Conservation (phyloP, 1,284 basidiomycete genomes). For the Trichosporon ovoides region DNA sequence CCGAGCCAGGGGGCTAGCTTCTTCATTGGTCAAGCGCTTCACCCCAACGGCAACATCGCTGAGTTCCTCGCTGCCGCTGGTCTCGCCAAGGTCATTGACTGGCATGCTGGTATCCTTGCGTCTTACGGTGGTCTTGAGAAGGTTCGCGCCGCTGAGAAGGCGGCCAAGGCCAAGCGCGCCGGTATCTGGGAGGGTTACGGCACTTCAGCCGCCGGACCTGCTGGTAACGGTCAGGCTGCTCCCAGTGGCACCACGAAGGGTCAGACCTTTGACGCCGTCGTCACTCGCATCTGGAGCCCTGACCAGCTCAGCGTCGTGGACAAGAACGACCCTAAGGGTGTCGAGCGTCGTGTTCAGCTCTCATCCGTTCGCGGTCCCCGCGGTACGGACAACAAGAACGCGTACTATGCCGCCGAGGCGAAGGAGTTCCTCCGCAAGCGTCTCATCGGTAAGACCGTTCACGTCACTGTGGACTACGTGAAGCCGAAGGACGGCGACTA, state of each 20-base stretch:
- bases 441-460: constrained; percentile 84
- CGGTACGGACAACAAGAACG: constrained; percentile 78
- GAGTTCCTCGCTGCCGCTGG: constrained; percentile 80
- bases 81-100: constrained; percentile 87
- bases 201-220: constrained; percentile 46
- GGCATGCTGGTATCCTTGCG: constrained; percentile 94
- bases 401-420: constrained; percentile 84
- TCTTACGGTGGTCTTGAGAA: constrained; percentile 74
- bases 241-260: constrained; percentile 48
- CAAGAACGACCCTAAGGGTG: constrained; percentile 57
- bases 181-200: constrained; percentile 68
- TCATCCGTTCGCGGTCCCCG: constrained; percentile 85
- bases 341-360: constrained; percentile 79
- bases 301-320: constrained; percentile 82
- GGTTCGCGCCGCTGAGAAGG: constrained; percentile 74
- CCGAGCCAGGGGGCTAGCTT: constrained; percentile 61
- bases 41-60: constrained; percentile 91
- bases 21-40: constrained; percentile 84
- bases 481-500: constrained; percentile 89
- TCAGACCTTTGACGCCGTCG: constrained; percentile 70
- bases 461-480: constrained; percentile 76
- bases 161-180: constrained; percentile 73
- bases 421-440: constrained; percentile 83
- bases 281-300: constrained; percentile 82
- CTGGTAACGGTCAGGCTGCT: constrained; percentile 20